Evolutionary conservation across 2,329 filamentous ascomycete species (phyloP), one percentile per base, ranked within the genome.

Genomic region (Epichloe amarillans): DNA sequence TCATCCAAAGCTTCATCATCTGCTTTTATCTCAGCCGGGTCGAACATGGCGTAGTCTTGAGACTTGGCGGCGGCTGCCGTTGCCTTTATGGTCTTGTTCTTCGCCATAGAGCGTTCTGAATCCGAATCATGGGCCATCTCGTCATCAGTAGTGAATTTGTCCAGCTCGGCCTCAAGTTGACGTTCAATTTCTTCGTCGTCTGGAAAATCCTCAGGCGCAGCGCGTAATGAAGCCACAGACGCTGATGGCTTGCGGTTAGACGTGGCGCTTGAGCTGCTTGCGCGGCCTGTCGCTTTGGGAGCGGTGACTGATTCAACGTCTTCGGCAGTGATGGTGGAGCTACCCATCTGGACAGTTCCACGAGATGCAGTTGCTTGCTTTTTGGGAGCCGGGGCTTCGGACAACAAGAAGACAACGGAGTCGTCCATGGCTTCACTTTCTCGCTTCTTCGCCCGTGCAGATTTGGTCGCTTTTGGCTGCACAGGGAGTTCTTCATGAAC

Each of bases 171-270:
- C 58, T 84, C 76, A 1, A 87, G 69, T 46, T 79, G 79, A 21
- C 76, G 75, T 48, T 87, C 80, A 38, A 86, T 75, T 55, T 85
- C 82, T 1, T 80, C 77, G 53, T 86, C 81, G 50, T 79, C 72
- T 0, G 76, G 74, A 11, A 77, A 65, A 4, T 65, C 64, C 15
- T 66, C 66, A n/a, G 70, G 60, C 5, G 68, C 63, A 3, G 60
- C 62, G 37, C 62, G 61, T 4, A 69, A 52, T 2, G 77, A 75
- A 33, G 69, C 66, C 36, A 72, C 73, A 1, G 77, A 76, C 36
- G 74, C 72, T 2, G 79, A 82, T 1, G 62, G 57, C 26, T 64
- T 62, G 47, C 60, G 60, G 11, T 57, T 55, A 7, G 59, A 57
- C 49, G 69, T 69, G 15, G 69, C 58, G 10, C 66, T 71, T 2